These are phyloP conservation scores for Pyrenochaeta sp. DNA, from an alignment of 2,329 filamentous ascomycete species.

Conservation along the genomic window DNA sequence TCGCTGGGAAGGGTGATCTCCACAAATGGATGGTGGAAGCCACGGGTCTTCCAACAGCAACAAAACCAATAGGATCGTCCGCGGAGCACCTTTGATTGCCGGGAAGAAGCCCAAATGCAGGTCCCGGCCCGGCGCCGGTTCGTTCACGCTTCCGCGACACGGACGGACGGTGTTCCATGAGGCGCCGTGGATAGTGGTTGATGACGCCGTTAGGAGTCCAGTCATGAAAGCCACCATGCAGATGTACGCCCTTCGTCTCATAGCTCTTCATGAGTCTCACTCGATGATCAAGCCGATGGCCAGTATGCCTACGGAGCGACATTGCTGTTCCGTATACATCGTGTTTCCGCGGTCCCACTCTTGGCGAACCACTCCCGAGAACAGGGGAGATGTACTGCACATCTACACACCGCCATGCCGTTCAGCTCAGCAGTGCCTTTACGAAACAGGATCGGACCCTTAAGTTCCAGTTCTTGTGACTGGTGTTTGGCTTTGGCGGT, in stretches of 20 bases:
- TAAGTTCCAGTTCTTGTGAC: background rate
- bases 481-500: background rate
- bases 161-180: background rate
- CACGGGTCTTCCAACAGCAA: background rate
- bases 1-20: background rate
- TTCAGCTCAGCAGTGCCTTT: background rate
- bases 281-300: background rate
- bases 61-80: background rate
- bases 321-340: background rate
- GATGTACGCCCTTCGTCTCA: background rate
- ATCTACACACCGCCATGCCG: background rate
- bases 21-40: background rate
- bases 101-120: background rate
- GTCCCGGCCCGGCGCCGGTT: background rate
- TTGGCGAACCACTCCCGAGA: background rate
- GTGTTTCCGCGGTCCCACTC: background rate
- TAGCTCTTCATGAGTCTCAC: background rate
- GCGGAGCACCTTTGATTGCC: background rate
- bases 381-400: background rate
- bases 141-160: background rate
- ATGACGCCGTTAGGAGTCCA: background rate
- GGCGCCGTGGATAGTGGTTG: background rate
- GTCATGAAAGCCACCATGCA: background rate
- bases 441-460: background rate
- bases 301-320: background rate